Percentiles rank a stretch among this genome's conserved stretches.
These are phyloP conservation scores for Boechera retrofracta DNA, from an alignment of 345 rosid genomes.

Conservation along the genomic window DNA sequence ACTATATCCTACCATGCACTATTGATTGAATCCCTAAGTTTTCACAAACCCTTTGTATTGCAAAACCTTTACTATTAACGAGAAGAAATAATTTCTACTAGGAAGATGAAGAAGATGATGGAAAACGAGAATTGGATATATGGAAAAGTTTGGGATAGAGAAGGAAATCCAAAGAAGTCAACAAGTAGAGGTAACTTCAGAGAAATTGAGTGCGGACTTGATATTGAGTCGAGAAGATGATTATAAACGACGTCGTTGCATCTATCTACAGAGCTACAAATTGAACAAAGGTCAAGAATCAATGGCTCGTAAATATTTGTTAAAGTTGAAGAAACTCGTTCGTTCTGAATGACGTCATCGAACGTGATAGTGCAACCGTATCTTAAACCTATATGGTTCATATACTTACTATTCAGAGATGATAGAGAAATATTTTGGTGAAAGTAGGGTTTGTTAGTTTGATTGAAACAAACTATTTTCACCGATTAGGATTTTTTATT, in stretches of 20 bases:
- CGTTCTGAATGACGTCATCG: background rate
- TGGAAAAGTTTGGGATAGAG: slow-evolving; percentile 30
- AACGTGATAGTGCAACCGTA: background rate
- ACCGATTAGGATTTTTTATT: background rate
- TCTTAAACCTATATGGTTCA: background rate
- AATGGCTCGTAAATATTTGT: slow-evolving; percentile 13
- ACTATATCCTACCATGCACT: background rate
- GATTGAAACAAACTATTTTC: background rate
- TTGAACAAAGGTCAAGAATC: slow-evolving; percentile 1
- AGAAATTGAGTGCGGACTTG: background rate
- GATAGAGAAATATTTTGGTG: background rate
- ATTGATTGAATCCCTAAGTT: background rate
- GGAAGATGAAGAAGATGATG: background rate
- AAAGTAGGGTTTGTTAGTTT: slow-evolving; percentile 4
- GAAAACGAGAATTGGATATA: slow-evolving; percentile 28
- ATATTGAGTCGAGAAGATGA: background rate
- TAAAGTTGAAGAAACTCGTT: slow-evolving; percentile 36
- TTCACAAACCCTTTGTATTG: background rate
- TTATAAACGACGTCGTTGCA: slow-evolving; percentile 15
- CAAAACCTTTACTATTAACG: background rate
- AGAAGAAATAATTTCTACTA: background rate
- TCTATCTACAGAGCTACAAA: slow-evolving; percentile 28
- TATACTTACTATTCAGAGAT: background rate
- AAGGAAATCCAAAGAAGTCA: slow-evolving; percentile 28
- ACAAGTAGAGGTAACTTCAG: slow-evolving; percentile 23